These are phyloP conservation scores for Daldinia concentrica DNA, from an alignment of 495 filamentous ascomycete genomes.

Conservation along the genomic window DNA sequence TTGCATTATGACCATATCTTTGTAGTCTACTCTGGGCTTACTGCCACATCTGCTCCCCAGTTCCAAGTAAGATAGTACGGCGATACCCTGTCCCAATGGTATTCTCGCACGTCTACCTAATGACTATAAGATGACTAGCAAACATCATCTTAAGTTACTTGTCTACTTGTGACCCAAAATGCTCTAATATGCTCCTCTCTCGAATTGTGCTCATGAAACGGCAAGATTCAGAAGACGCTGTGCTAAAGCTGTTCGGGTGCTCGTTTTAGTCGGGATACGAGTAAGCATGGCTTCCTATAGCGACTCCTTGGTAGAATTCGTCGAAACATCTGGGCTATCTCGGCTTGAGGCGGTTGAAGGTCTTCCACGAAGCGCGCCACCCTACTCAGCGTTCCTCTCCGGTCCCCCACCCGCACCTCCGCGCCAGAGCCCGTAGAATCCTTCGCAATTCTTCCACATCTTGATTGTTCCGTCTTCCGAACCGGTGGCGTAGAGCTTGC, in stretches of 20 bases:
- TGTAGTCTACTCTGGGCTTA: constrained; percentile 17
- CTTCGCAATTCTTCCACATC: constrained; percentile 73
- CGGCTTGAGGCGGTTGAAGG: constrained; percentile 18
- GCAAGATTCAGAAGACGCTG: background rate
- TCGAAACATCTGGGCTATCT: constrained; percentile 5
- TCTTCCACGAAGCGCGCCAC: constrained; percentile 10
- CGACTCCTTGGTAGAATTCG: constrained; percentile 7
- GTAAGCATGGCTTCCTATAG: background rate
- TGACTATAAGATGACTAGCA: constrained; percentile 11
- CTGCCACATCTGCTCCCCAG: constrained; percentile 9
- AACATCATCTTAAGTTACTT: constrained; percentile 4
- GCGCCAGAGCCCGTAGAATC: constrained; percentile 64
- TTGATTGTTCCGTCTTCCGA: constrained; percentile 99
- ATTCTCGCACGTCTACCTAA: constrained; percentile 11
- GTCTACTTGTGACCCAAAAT: constrained; percentile 15
- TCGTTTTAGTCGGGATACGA: background rate
- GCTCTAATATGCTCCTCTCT: background rate
- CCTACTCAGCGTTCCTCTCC: constrained; percentile 43
- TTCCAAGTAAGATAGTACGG: constrained; percentile 11
- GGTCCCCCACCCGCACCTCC: constrained; percentile 42
- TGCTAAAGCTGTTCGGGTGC: background rate
- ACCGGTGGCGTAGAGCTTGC: constrained; percentile 93
- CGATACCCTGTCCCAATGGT: background rate
- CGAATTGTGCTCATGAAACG: background rate
- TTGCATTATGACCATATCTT: constrained; percentile 2